Evolutionary conservation across 2,329 filamentous ascomycete species (phyloP).

Genomic region (Sphaerulina vaccinii): DNA sequence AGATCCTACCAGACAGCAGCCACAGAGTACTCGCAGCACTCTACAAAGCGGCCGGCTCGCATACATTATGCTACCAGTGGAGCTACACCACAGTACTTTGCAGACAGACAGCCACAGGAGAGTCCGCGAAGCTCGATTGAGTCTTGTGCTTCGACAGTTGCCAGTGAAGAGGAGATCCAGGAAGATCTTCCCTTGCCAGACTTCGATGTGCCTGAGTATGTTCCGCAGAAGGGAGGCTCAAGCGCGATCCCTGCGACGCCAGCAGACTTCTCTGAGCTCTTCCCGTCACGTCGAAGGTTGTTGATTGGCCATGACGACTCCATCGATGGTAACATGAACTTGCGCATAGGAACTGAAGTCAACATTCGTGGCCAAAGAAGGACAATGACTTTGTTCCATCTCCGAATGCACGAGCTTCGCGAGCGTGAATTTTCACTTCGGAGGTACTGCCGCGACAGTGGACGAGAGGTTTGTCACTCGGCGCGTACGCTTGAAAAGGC

Average conservation of each 20-base stretch:
- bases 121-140: constrained; percentile 64
- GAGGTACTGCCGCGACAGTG: constrained; percentile 88
- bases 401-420: constrained; percentile 89
- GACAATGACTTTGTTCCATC: constrained; percentile 79
- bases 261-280: constrained; percentile 77
- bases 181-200: constrained; percentile 44
- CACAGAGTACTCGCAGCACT: constrained; percentile 29
- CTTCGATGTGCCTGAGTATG: constrained; percentile 60
- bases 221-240: constrained; percentile 58
- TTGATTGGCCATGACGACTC: constrained; percentile 87
- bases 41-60: constrained; percentile 27
- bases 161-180: constrained; percentile 58
- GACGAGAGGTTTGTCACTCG: constrained; percentile 86
- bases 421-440: constrained; percentile 85
- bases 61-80: constrained; percentile 28
- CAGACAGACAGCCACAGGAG: constrained; percentile 25
- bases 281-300: constrained; percentile 78
- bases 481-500: constrained; percentile 67
- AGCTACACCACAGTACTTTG: constrained; percentile 25
- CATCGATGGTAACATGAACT: constrained; percentile 95
- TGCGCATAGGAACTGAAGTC: constrained; percentile 79
- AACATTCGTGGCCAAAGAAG: constrained; percentile 52
- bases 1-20: constrained; percentile 33
- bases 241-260: constrained; percentile 66
- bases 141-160: constrained; percentile 74